These are phyloP conservation scores for Clarireedia homoeocarpa DNA, from an alignment of 2,329 filamentous ascomycete species.

Conservation along the genomic window DNA sequence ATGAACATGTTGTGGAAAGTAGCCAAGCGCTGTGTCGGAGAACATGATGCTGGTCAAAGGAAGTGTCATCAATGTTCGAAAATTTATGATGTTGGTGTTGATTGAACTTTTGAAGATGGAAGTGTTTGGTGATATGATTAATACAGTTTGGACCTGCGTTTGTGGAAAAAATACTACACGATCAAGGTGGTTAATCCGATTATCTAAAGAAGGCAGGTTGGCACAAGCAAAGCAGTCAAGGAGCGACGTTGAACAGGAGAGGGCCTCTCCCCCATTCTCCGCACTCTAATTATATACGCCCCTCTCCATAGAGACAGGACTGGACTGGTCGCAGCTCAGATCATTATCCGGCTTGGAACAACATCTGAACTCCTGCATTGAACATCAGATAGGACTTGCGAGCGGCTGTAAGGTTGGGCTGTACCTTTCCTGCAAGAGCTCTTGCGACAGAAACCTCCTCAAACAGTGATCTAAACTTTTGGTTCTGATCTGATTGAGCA, in stretches of 20 bases:
- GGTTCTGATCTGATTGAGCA: background rate
- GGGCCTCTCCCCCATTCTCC: background rate
- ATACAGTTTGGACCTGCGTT: too few species aligned
- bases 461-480: background rate
- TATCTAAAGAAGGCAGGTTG: background rate
- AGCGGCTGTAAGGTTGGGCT: background rate
- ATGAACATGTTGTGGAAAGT: background rate
- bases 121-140: background rate
- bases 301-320: too few species aligned
- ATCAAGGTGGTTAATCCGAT: constrained; percentile 1
- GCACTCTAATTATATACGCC: background rate
- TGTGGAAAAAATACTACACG: background rate
- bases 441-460: background rate
- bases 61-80: background rate
- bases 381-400: background rate
- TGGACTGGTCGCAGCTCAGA: too few species aligned
- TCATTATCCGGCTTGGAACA: too few species aligned
- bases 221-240: background rate
- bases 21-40: background rate
- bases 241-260: background rate
- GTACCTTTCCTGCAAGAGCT: background rate
- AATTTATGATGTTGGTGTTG: background rate
- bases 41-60: background rate
- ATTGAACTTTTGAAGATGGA: background rate
- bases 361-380: too few species aligned